Evolutionary conservation across 768 basidiomycete species (phyloP), one percentile per base, ranked within the genome.

Genomic region (Mycena kentingensis): DNA sequence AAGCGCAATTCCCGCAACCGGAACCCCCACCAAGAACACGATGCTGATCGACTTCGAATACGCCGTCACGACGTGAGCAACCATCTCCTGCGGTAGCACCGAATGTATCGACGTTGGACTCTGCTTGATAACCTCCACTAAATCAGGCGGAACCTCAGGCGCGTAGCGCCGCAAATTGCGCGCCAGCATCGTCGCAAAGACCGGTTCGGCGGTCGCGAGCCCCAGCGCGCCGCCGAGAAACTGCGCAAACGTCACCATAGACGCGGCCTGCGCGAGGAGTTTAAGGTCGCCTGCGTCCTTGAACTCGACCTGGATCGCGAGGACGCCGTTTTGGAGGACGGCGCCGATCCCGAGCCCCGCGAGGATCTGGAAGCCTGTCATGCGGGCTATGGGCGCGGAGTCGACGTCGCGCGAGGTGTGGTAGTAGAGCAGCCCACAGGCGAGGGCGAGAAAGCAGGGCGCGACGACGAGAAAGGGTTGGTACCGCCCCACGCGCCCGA

Each of bases 381-480:
- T 1, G 8, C 2, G 11, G 31, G 22, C 19, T 15, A 27, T 38
- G 15, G 29, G 24, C n/a, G 50, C 28, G 13, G 39, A 19, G 22
- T 13, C 22, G 35, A 27, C 21, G 37, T n/a, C n/a, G n/a, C n/a
- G n/a, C n/a, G n/a, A n/a, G n/a, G n/a, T n/a, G 49, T 12, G 38
- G 39, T 43, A n/a, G 48, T 54, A 49, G 46, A 49, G 42, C 15
- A 42, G 36, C 19, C 38, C 38, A 3, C 27, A 27, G 19, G 27
- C 52, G 16, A 48, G 25, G 42, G 42, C 51, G 32, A 52, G 41
- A 43, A 52, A 52, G 18, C 16, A 11, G 0, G 51, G 42, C 13
- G 24, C 6, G 43, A 26, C 26, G 51, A 46, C 8, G 63, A 53
- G 57, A 68, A 49, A 61, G 53, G 22, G 65, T 10, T 19, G 37